phyloP scores from a whole-genome alignment of 352 stramenopile genomes.

The Phytophthora uliginosa region DNA sequence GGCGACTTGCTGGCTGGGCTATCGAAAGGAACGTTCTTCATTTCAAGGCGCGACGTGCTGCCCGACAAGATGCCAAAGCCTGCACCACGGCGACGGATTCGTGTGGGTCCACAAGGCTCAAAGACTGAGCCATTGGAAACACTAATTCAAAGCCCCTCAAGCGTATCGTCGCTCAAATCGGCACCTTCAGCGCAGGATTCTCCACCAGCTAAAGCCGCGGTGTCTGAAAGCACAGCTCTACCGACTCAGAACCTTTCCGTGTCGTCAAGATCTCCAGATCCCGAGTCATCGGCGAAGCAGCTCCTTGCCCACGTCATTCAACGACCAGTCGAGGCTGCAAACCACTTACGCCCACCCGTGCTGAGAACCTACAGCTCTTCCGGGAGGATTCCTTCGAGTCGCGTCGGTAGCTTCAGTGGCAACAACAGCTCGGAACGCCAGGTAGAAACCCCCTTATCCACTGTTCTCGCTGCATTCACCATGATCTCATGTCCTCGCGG shows the following conservation, averaged over 20 bases:
- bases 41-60: constrained; percentile 68
- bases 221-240: neutral
- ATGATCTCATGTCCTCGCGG: neutral
- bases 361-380: constrained; percentile 16
- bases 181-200: constrained; percentile 1
- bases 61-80: constrained; percentile 53
- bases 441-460: constrained; percentile 9
- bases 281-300: constrained; percentile 31
- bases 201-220: neutral
- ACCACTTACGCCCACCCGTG: constrained; percentile 27
- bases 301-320: constrained; percentile 37
- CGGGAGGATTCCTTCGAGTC: neutral
- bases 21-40: constrained; percentile 62
- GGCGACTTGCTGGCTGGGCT: constrained; percentile 71
- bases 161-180: neutral
- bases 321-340: constrained; percentile 31
- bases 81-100: constrained; percentile 15
- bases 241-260: constrained; percentile 6
- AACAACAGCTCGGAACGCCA: constrained; percentile 30
- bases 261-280: constrained; percentile 9
- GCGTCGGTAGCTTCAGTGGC: constrained; percentile 7
- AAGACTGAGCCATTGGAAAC: constrained; percentile 2
- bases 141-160: neutral
- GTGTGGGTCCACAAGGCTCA: constrained; percentile 2
- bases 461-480: neutral